Base-by-base conservation (phyloP, 2,329 filamentous ascomycete genomes). In the Talaromyces sp. region DNA sequence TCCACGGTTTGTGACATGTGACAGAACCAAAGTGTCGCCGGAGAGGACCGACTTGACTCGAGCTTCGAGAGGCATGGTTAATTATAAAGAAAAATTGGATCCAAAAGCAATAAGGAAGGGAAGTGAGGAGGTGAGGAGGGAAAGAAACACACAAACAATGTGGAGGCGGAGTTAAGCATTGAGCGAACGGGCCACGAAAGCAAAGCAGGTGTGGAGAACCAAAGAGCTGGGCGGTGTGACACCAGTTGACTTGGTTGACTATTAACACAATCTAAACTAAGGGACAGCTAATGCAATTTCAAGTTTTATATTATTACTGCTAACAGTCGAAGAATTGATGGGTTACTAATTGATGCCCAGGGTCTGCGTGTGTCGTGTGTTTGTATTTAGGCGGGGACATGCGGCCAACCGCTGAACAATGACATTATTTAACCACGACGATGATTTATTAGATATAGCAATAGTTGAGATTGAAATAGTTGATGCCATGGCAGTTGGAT, bases 41-140 rank as follows among this genome's bases (percentile, higher is more conserved):
- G 93, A 97, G 71, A 96, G 81, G 68, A 96, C 91, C 74, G 89
- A 91, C 84, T 99, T 99, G 77, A 98, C 93, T 71, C 87, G 89
- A 73, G 88, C 83, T 80, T 84, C 75, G 60, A 80, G 67, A 66
- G 75, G 71, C 74, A 77, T 74, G n/a, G n/a, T 54, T 51, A 27
- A 51, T 32, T 26, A 31, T 10, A 31, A 53, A 43, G 43, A 26
- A 59, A 56, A 58, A 43, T 43, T 13, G 8, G n/a, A 21, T 46
- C 21, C n/a, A 46, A 54, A 24, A 51, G 29, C 7, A 38, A 21
- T 57, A 55, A 27, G 24, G 31, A 43, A 31, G 11, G n/a, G 17
- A 50, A 50, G 31, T 10, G 35, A n/a, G 27, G 27, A 41, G 41
- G 29, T 26, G 19, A 35, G 46, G 43, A 31, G 27, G 26, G 27